Conservation (phyloP, 2,329 filamentous ascomycete species). For the Xylaria sp. region DNA sequence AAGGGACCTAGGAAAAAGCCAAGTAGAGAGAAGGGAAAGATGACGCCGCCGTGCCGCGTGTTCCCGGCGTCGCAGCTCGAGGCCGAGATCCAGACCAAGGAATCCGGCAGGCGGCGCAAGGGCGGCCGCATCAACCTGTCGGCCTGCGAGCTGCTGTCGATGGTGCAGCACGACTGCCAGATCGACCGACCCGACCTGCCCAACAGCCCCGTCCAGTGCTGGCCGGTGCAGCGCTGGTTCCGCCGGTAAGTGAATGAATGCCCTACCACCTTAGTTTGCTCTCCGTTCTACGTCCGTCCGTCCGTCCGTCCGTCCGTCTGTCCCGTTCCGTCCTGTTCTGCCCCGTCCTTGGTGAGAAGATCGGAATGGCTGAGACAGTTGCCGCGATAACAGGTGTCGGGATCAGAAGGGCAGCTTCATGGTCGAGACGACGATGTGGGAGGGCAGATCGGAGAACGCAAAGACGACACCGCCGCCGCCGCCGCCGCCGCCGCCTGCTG, state of each 20-base stretch:
- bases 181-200: constrained; percentile 51
- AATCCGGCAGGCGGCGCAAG: constrained; percentile 56
- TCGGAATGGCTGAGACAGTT: not conserved
- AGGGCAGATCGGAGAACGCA: constrained; percentile 41
- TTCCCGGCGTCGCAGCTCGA: constrained; percentile 58
- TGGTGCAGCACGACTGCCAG: constrained; percentile 64
- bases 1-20: not conserved
- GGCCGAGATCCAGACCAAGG: constrained; percentile 51
- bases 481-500: no score
- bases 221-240: constrained; percentile 62
- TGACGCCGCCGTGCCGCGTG: constrained; percentile 61
- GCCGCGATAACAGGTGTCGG: constrained; percentile 51
- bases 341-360: no score
- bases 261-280: not conserved
- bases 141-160: constrained; percentile 58
- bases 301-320: constrained; percentile 8
- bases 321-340: not conserved
- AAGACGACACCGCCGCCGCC: constrained; percentile 6
- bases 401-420: constrained; percentile 60
- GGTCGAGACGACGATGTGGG: constrained; percentile 68
- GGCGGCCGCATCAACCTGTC: constrained; percentile 52
- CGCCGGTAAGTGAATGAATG: constrained; percentile 51
- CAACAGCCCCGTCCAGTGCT: constrained; percentile 56
- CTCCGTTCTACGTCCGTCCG: not conserved
- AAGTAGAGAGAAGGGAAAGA: constrained; percentile 39